These are phyloP conservation scores for Pharus latifolius DNA, from an alignment of 176 grass and related monocot species.

Conservation along the genomic window DNA sequence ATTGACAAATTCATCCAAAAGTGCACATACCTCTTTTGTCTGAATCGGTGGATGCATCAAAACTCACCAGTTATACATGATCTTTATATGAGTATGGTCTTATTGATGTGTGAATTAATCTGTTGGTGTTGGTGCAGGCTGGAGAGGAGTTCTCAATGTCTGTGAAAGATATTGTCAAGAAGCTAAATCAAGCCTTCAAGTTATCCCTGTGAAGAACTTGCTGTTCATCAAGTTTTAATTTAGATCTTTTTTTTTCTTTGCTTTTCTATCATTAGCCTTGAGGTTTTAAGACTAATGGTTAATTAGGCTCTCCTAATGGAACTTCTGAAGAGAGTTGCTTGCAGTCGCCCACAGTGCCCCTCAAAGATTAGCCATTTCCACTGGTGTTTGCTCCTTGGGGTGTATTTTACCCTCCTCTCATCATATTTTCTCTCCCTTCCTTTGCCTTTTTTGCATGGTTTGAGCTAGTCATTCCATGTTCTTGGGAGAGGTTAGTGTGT, in stretches of 20 bases:
- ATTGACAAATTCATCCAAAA: too few species aligned
- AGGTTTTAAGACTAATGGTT: slow-evolving; percentile 35
- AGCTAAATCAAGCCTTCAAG: slow-evolving; percentile 70
- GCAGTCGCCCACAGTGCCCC: slow-evolving; percentile 29
- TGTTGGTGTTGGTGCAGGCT: slow-evolving; percentile 38
- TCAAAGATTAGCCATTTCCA: slow-evolving; percentile 50
- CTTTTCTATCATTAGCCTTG: slow-evolving; percentile 37
- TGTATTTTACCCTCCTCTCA: background rate
- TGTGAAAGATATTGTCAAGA: slow-evolving; percentile 91
- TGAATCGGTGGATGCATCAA: too few species aligned
- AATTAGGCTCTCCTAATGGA: slow-evolving; percentile 8
- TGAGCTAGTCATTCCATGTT: slow-evolving; percentile 38
- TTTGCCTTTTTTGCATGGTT: slow-evolving; percentile 34
- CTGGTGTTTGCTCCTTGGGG: slow-evolving; percentile 52
- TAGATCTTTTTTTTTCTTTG: slow-evolving; percentile 2
- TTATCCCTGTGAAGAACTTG: slow-evolving; percentile 40
- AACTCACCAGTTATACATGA: too few species aligned
- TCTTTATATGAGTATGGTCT: too few species aligned
- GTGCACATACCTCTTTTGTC: too few species aligned
- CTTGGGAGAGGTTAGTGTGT: slow-evolving; percentile 20
- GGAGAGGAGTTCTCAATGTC: slow-evolving; percentile 68
- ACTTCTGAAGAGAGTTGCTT: slow-evolving; percentile 40
- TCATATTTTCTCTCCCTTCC: slow-evolving; percentile 19
- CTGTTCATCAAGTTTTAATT: slow-evolving; percentile 28
- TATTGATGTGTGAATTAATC: background rate